A percentile compares a stretch with the other conserved stretches of the same genome.
Conservation (phyloP, 257 asterid genomes). For the Eucommia ulmoides region DNA sequence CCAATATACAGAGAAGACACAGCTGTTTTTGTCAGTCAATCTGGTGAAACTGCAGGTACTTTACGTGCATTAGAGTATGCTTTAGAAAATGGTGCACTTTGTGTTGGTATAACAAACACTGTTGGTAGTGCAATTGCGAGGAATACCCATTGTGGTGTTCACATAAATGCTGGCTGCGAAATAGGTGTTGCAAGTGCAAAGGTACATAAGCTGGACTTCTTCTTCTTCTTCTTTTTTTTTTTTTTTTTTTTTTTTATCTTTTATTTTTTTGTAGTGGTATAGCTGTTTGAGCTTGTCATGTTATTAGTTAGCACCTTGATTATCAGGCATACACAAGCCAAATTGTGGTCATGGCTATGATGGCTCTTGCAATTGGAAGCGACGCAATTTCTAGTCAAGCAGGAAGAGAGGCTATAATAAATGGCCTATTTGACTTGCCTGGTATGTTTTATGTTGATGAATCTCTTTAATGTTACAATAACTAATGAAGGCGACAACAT, state of each 20-base stretch:
- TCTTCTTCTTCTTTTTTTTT: conserved; percentile 1
- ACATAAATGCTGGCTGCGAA: conserved; percentile 97
- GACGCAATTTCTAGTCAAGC: conserved; percentile 69
- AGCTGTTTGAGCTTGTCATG: conserved; percentile 10
- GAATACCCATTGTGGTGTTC: conserved; percentile 92
- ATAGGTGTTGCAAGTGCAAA: conserved; percentile 98
- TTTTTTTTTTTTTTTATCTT: not conserved
- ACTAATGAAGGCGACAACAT: too few relatives aligned
- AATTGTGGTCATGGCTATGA: conserved; percentile 94
- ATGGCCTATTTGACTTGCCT: conserved; percentile 83
- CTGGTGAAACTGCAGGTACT: conserved; percentile 98
- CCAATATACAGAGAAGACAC: conserved; percentile 96
- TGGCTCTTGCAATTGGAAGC: conserved; percentile 92
- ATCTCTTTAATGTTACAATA: conserved; percentile 6
- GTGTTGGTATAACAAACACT: conserved; percentile 96
- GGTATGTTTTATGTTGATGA: conserved; percentile 29
- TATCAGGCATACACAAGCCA: conserved; percentile 95
- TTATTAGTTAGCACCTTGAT: conserved; percentile 10
- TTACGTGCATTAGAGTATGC: conserved; percentile 92
- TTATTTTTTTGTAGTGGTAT: not conserved
- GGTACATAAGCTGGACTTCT: conserved; percentile 24
- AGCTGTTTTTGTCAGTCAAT: conserved; percentile 87
- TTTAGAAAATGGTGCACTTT: conserved; percentile 80
- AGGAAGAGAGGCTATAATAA: conserved; percentile 79
- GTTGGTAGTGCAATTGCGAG: conserved; percentile 99